Conservation (phyloP, 1,139 yeast species). For the Blastobotrys elegans region DNA sequence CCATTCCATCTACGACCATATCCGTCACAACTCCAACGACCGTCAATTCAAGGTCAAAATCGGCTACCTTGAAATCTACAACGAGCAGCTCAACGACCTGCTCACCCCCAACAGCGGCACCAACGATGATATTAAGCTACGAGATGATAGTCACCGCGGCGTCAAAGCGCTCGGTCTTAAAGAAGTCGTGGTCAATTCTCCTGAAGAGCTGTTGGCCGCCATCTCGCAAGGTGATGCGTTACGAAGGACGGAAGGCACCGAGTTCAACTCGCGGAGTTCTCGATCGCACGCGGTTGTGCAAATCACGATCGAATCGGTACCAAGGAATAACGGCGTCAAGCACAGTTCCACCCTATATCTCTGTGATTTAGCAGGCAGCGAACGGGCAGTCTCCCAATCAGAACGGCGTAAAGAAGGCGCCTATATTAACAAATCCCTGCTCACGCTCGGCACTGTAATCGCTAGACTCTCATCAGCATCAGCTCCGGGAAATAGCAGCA, state of each 20-base stretch:
- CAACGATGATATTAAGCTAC: conserved; percentile 53
- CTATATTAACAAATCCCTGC: conserved; percentile 79
- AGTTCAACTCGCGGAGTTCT: conserved; percentile 77
- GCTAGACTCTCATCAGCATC: conserved; percentile 50
- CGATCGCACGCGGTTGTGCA: conserved; percentile 92
- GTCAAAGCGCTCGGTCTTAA: conserved; percentile 72
- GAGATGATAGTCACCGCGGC: conserved; percentile 73
- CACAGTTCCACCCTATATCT: conserved; percentile 63
- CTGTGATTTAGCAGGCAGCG: conserved; percentile 96
- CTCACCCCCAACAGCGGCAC: conserved; percentile 33
- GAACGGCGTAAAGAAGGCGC: conserved; percentile 92
- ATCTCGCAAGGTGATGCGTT: conserved; percentile 67
- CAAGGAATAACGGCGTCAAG: conserved; percentile 36
- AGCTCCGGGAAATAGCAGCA: conserved; percentile 30
- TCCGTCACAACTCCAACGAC: conserved; percentile 34
- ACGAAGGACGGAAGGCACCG: conserved; percentile 83
- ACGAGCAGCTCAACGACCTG: conserved; percentile 77
- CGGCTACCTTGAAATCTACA: conserved; percentile 84
- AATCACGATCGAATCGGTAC: conserved; percentile 46
- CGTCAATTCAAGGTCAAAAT: conserved; percentile 46
- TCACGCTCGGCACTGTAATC: conserved; percentile 86
- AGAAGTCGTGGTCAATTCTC: conserved; percentile 51
- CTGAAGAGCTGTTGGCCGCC: conserved; percentile 55
- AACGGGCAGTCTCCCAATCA: conserved; percentile 74
- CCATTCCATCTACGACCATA: conserved; percentile 54